Conservation (phyloP, 2,329 filamentous ascomycete species). For the Apiospora arundinis region DNA sequence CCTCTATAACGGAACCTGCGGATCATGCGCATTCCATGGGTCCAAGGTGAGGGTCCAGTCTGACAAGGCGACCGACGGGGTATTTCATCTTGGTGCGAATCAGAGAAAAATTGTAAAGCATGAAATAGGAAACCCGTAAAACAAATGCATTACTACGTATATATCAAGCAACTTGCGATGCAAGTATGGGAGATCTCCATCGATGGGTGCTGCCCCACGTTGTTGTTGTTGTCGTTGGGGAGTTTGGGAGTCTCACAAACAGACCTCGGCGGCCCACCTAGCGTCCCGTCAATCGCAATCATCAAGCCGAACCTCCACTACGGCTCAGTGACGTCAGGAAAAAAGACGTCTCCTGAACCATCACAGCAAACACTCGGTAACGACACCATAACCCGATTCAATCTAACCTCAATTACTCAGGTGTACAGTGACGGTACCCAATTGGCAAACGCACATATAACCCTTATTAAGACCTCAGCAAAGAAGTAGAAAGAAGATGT, state of each 20-base stretch:
- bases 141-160: too few species aligned
- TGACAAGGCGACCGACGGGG: too few species aligned
- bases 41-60: not conserved
- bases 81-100: too few species aligned
- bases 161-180: not conserved
- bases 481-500: not conserved
- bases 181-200: not conserved
- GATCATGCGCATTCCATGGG: slow-evolving; percentile 1
- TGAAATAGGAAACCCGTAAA: too few species aligned
- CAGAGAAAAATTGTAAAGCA: too few species aligned
- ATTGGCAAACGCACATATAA: not conserved
- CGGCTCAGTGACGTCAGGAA: not conserved
- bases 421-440: not conserved
- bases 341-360: not conserved
- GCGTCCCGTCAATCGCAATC: not conserved
- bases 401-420: not conserved
- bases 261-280: not conserved
- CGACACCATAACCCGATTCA: not conserved
- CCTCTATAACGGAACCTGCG: not conserved
- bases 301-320: not conserved
- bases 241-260: not conserved
- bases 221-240: not conserved
- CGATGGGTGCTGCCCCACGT: not conserved
- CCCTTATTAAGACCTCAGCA: not conserved
- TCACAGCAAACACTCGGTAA: not conserved